Evolutionary conservation across 2,329 filamentous ascomycete species (phyloP).

Genomic region (Rutstroemia sydowiana): DNA sequence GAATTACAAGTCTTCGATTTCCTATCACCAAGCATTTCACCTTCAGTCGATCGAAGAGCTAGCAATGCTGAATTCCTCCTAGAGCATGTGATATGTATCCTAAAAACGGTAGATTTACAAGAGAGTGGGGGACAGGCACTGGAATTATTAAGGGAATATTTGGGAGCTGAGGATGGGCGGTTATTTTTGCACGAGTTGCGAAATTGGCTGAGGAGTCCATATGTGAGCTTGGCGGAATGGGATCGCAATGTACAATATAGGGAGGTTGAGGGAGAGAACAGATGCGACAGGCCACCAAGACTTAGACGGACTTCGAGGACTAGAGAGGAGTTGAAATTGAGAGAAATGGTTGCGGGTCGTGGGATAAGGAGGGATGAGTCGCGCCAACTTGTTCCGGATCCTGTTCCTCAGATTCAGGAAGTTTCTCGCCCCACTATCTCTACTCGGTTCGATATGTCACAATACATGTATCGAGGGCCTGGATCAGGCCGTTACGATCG

Average conservation of each 20-base stretch:
- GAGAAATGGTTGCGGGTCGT: too few relatives aligned
- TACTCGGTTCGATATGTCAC: too few relatives aligned
- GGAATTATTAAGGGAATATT: conserved; percentile 68
- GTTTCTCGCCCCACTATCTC: too few relatives aligned
- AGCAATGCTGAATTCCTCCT: conserved; percentile 78
- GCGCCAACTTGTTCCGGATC: too few relatives aligned
- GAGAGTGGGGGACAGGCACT: conserved; percentile 72
- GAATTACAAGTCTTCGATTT: conserved; percentile 81
- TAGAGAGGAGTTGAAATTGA: neutral
- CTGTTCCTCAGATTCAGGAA: too few relatives aligned
- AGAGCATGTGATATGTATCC: conserved; percentile 76
- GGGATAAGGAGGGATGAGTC: too few relatives aligned
- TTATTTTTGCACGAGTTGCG: conserved; percentile 81
- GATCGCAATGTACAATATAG: conserved; percentile 42
- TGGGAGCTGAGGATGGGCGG: conserved; percentile 65
- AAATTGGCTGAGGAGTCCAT: conserved; percentile 78
- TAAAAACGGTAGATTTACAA: conserved; percentile 77
- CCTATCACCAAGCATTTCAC: conserved; percentile 37
- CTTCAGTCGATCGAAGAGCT: conserved; percentile 36
- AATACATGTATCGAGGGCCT: too few relatives aligned
- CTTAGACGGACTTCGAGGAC: neutral
- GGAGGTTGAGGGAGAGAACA: neutral
- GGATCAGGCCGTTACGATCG: too few relatives aligned
- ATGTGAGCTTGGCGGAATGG: conserved; percentile 64
- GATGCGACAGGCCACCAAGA: neutral